Evolutionary conservation across 2,329 filamentous ascomycete genomes (phyloP).

Genomic region (Penicillium hesseltinei): DNA sequence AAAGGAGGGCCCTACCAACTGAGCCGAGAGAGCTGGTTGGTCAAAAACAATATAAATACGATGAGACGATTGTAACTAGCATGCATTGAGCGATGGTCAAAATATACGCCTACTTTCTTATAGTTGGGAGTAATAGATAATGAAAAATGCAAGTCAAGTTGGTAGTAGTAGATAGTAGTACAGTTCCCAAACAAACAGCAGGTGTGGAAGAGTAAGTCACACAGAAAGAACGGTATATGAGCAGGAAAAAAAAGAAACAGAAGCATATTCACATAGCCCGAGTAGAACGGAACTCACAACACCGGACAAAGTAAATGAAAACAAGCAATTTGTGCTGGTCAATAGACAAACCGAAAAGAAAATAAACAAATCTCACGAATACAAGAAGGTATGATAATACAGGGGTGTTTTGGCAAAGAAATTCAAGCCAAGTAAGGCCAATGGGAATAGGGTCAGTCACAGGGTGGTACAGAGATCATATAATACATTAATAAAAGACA

Average conservation of each 20-base stretch:
- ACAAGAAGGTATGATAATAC: constrained; percentile 19
- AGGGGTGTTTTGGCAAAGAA: constrained; percentile 17
- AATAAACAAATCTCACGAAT: background rate
- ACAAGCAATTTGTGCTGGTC: constrained; percentile 6
- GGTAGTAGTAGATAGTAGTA: constrained; percentile 10
- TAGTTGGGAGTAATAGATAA: background rate
- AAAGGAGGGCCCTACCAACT: background rate
- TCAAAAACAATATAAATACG: background rate
- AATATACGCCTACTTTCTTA: background rate
- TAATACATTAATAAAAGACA: constrained; percentile 13
- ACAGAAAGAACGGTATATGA: background rate
- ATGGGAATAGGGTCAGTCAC: constrained; percentile 5
- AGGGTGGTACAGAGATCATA: constrained; percentile 19
- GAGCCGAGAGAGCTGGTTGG: background rate
- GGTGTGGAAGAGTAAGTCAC: constrained; percentile 2
- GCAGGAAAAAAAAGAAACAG: background rate
- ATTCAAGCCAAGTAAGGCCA: constrained; percentile 2
- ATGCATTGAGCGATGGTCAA: background rate
- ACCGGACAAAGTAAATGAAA: background rate
- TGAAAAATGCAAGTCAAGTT: background rate
- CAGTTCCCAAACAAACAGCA: constrained; percentile 1
- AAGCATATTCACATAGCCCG: constrained; percentile 11
- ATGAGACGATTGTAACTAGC: background rate
- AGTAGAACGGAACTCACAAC: background rate
- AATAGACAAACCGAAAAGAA: background rate